These are phyloP conservation scores for Alternaria novae-zelandiae DNA, from an alignment of 2,329 filamentous ascomycete genomes.

Conservation along the genomic window DNA sequence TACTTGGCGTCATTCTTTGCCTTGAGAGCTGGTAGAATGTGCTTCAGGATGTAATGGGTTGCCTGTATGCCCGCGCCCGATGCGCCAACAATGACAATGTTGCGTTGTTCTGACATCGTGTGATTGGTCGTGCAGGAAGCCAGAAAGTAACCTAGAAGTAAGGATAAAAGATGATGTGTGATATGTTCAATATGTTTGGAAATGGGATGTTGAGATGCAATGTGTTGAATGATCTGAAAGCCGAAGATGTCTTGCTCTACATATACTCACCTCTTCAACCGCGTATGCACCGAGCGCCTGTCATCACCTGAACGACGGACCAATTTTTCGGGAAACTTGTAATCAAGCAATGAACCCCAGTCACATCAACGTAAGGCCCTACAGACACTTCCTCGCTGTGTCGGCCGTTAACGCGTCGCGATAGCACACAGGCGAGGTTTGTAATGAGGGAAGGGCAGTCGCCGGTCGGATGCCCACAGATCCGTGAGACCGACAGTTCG, in stretches of 20 bases:
- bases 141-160: neutral
- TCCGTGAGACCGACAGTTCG: neutral
- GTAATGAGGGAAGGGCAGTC: constrained; percentile 3
- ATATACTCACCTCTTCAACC: neutral
- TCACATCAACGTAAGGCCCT: neutral
- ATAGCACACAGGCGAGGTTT: neutral
- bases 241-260: neutral
- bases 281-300: neutral
- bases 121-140: neutral
- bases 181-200: neutral
- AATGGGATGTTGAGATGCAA: neutral
- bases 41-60: constrained; percentile 46
- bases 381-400: neutral
- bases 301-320: neutral
- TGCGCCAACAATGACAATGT: constrained; percentile 46
- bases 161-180: neutral
- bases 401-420: neutral
- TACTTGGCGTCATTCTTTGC: constrained; percentile 46
- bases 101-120: constrained; percentile 40
- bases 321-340: neutral
- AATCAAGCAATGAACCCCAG: neutral
- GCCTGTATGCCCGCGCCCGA: constrained; percentile 36
- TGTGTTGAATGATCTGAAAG: neutral
- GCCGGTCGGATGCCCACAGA: neutral
- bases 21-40: constrained; percentile 44